Conservation (phyloP, 805 yeast species). For the Hanseniaspora lachancei region DNA sequence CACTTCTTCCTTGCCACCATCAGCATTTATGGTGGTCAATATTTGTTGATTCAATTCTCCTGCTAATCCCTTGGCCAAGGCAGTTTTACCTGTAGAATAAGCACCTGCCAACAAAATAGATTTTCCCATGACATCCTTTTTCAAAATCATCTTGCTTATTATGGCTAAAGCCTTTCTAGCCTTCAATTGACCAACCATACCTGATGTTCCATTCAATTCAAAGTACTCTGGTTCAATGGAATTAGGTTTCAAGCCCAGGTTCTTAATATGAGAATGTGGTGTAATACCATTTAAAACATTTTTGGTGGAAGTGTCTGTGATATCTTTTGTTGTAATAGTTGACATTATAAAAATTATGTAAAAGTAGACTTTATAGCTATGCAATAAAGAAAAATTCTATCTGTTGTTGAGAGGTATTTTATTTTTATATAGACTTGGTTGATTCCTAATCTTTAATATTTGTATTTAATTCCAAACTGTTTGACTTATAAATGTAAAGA, state of each 20-base stretch:
- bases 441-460: no score
- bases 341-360: background rate
- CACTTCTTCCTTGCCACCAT: constrained; percentile 1
- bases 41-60: constrained; percentile 41
- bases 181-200: constrained; percentile 93
- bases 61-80: constrained; percentile 86
- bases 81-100: constrained; percentile 97
- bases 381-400: no score
- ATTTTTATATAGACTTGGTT: no score
- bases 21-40: constrained; percentile 31
- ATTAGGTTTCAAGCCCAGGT: constrained; percentile 82
- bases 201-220: constrained; percentile 50
- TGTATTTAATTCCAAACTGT: background rate
- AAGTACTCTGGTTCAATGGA: constrained; percentile 55
- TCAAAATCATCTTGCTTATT: constrained; percentile 81
- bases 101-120: constrained; percentile 95
- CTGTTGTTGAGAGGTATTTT: no score
- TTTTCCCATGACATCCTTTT: constrained; percentile 90
- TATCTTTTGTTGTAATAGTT: constrained; percentile 6
- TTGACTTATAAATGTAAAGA: background rate
- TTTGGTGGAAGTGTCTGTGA: constrained; percentile 26
- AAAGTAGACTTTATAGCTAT: no score
- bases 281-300: constrained; percentile 72
- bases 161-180: constrained; percentile 96
- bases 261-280: constrained; percentile 96